Percentiles rank a stretch among this genome's conserved stretches.
phyloP scores from a whole-genome alignment of 1,284 basidiomycete species.

The Caloboletus firmus region DNA sequence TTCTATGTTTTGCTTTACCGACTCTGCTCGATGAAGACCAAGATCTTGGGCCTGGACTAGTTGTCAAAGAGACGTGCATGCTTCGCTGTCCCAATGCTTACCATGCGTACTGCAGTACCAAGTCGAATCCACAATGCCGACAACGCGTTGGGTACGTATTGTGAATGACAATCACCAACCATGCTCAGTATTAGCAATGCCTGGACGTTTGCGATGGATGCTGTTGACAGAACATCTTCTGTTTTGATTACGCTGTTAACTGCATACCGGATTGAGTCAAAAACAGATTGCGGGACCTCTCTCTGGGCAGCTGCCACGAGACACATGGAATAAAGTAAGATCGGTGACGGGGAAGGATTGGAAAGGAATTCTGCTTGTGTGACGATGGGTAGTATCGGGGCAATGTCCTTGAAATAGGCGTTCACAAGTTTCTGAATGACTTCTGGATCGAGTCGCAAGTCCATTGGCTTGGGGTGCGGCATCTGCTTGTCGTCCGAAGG shows the following conservation, averaged over 20 bases:
- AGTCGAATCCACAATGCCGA: slow-evolving; percentile 77
- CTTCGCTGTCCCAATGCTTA: slow-evolving; percentile 36
- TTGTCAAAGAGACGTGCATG: slow-evolving; percentile 11
- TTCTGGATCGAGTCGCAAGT: slow-evolving; percentile 73
- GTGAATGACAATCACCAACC: slow-evolving; percentile 78
- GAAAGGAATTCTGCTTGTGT: slow-evolving; percentile 86
- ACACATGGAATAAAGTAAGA: slow-evolving; percentile 91
- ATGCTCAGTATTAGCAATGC: slow-evolving; percentile 82
- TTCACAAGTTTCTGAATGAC: slow-evolving; percentile 85
- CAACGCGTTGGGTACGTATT: slow-evolving; percentile 72
- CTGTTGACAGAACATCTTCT: slow-evolving; percentile 88
- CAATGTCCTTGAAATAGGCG: slow-evolving; percentile 84
- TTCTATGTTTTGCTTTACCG: slow-evolving; percentile 77
- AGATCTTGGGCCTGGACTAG: slow-evolving; percentile 80
- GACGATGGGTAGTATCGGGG: slow-evolving; percentile 85
- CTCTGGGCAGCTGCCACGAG: slow-evolving; percentile 85
- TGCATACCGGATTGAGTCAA: slow-evolving; percentile 79
- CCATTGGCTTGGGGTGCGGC: slow-evolving; percentile 58
- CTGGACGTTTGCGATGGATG: slow-evolving; percentile 87
- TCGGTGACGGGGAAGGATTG: slow-evolving; percentile 68
- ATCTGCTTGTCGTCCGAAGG: slow-evolving; percentile 52
- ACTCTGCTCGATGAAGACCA: slow-evolving; percentile 85
- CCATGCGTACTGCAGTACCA: slow-evolving; percentile 84
- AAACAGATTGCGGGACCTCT: slow-evolving; percentile 80
- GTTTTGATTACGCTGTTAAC: slow-evolving; percentile 86